Evolutionary conservation across 2,329 filamentous ascomycete genomes (phyloP), one percentile per base, ranked within the genome.

Genomic region (Hypoxylon sp.): DNA sequence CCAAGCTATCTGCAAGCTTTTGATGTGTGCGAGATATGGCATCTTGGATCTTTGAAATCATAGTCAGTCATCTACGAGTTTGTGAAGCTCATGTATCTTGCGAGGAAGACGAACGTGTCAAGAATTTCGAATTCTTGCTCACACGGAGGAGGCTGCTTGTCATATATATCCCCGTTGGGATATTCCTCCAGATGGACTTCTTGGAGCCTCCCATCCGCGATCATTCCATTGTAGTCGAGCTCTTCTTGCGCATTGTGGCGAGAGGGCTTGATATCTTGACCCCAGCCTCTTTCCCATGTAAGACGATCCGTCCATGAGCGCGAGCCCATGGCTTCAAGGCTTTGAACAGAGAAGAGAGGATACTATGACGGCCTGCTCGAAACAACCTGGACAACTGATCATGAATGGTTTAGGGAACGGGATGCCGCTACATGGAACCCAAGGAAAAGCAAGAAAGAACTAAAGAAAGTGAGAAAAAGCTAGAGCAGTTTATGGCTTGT

Each of bases 21-120:
- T 65, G 45, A 67, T 51, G 33, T 65, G 64, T 7, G 31, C 40
- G 11, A 65, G 52, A 53, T 67, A 67, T 24, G 63, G 64, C 47
- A 47, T 59, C 4, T 50, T 24, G 3, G n/a, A n/a, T 11, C 29
- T 60, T 65, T 51, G 3, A 47, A 49, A n/a, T n/a, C n/a, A n/a
- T n/a, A n/a, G 9, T 9, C 11, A 15, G 54, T 55, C 37, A 63
- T 51, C 47, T 35, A 53, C 21, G 7, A 47, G n/a, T 33, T 17
- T 29, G 5, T 29, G 17, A 17, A 49, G 10, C 15, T 23, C 15
- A 10, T 7, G 3, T 55, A 3, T 48, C 10, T 6, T 41, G 33
- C 0, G 9, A 42, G 38, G 26, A 31, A 48, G 31, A 65, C 63
- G 18, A 58, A 63, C 60, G 33, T 29, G 24, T 61, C 17, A 41